Evolutionary conservation across 495 filamentous ascomycete species (phyloP), one percentile per base, ranked within the genome.

Genomic region (Pyrenopolyporus hunteri): DNA sequence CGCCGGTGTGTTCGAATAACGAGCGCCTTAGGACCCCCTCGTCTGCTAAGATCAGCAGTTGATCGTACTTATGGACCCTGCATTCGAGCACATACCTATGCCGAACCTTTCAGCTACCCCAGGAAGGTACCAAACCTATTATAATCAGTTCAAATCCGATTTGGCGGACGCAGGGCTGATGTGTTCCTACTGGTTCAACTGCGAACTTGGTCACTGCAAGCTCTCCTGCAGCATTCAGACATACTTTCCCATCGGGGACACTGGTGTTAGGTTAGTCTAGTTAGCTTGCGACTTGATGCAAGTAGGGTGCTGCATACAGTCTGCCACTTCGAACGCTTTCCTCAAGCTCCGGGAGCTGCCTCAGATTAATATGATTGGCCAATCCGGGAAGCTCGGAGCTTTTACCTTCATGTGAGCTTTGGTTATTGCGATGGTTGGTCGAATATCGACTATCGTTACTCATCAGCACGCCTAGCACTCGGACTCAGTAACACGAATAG

Each of bases 141-240:
- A 28, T 7, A 11, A 40, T 62, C 10, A 61, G 50, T 29, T 50
- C 2, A 7, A 11, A 1, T 45, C 6, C 14, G 8, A 33, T 52
- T 47, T 4, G 23, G 6, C 10, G 22, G 9, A 8, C 10, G 5
- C 7, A 25, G 4, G 26, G 13, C 36, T 49, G n/a, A 8, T n/a
- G 10, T 43, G 14, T 33, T 50, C 69, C 63, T 63, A 85, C 87
- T 3, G 94, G 94, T 76, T 97, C 94, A 25, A 96, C 92, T 6
- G 94, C 94, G 54, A 97, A 92, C 74, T 98, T 98, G 17, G 93
- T 97, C 9, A 98, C 94, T 32, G 90, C 89, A 7, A 98, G 82
- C 70, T 98, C 94, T 26, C 94, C 94, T 2, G 70, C 71, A 5
- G 82, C 80, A 67, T 95, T 94, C 32, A 98, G 74, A 59, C 95